phyloP scores from a whole-genome alignment of 2,329 filamentous ascomycete genomes.

The Fusarium guadeloupense region DNA sequence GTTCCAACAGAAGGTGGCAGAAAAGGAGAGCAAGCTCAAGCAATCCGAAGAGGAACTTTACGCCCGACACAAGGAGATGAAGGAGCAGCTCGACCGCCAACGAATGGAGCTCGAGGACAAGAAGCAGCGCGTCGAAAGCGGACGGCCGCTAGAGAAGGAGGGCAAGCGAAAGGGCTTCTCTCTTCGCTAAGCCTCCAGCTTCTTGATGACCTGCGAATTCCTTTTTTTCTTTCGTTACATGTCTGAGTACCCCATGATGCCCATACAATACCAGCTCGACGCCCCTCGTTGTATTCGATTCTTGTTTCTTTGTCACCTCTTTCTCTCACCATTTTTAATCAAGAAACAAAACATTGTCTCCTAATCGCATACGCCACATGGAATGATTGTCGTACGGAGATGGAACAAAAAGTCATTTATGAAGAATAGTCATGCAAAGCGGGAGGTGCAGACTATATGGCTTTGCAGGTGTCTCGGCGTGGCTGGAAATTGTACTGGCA shows the following conservation, averaged over 20 bases:
- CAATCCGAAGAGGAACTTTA: slow-evolving; percentile 99
- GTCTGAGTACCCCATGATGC: slow-evolving; percentile 68
- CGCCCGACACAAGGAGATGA: slow-evolving; percentile 98
- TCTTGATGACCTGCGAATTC: slow-evolving; percentile 36
- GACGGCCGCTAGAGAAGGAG: slow-evolving; percentile 95
- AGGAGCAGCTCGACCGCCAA: slow-evolving; percentile 97
- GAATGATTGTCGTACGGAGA: slow-evolving; percentile 47
- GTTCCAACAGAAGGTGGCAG: slow-evolving; percentile 99
- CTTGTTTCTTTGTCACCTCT: slow-evolving; percentile 51
- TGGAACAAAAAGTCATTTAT: slow-evolving; percentile 49
- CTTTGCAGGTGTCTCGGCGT: slow-evolving; percentile 34
- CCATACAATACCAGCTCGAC: slow-evolving; percentile 67
- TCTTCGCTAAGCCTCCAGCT: slow-evolving; percentile 74
- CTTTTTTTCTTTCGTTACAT: slow-evolving; percentile 57
- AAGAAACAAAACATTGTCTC: slow-evolving; percentile 48
- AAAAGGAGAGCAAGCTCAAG: slow-evolving; percentile 99
- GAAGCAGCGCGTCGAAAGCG: slow-evolving; percentile 94
- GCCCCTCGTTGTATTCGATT: slow-evolving; percentile 61
- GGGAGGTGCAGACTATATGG: slow-evolving; percentile 47
- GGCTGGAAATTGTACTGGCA: slow-evolving; percentile 24
- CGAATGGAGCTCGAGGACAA: slow-evolving; percentile 96
- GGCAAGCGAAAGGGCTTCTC: slow-evolving; percentile 99
- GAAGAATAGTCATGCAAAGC: slow-evolving; percentile 49
- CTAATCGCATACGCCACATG: slow-evolving; percentile 49
- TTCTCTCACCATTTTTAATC: slow-evolving; percentile 53